Evolutionary conservation across 2,329 filamentous ascomycete genomes (phyloP).

Genomic region (Cordyceps javanica): DNA sequence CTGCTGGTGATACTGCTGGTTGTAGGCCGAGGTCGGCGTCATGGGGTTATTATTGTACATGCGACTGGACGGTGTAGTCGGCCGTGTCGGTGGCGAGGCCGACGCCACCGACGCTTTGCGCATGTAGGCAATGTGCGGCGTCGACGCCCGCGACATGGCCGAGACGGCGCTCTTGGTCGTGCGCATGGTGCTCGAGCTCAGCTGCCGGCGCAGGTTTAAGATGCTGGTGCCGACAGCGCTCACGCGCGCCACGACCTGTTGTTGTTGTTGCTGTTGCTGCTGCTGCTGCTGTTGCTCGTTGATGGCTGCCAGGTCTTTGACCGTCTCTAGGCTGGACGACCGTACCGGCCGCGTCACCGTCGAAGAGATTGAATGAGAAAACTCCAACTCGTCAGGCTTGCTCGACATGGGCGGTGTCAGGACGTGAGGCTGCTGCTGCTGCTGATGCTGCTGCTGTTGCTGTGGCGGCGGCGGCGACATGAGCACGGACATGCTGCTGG

Average conservation of each 20-base stretch:
- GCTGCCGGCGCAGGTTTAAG: neutral
- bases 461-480: neutral
- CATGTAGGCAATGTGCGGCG: neutral
- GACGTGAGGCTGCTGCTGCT: too few relatives aligned
- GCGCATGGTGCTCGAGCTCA: neutral
- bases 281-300: too few relatives aligned
- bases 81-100: too few relatives aligned
- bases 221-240: neutral
- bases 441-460: too few relatives aligned
- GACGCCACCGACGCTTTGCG: neutral
- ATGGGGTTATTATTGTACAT: too few relatives aligned
- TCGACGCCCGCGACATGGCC: neutral
- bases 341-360: too few relatives aligned
- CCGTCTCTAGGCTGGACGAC: neutral
- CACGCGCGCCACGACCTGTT: neutral
- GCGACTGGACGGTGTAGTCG: too few relatives aligned
- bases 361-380: neutral
- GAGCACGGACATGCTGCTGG: slow-evolving; percentile 6
- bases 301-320: too few relatives aligned
- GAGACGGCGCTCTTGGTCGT: neutral
- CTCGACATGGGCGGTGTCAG: neutral
- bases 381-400: neutral
- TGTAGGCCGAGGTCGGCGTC: too few relatives aligned
- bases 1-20: neutral
- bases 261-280: neutral